Percentiles rank a stretch among this genome's conserved stretches.
These are phyloP conservation scores for Plasmodium vinckei DNA, from an alignment of 169 alveolate species.

Conservation along the genomic window DNA sequence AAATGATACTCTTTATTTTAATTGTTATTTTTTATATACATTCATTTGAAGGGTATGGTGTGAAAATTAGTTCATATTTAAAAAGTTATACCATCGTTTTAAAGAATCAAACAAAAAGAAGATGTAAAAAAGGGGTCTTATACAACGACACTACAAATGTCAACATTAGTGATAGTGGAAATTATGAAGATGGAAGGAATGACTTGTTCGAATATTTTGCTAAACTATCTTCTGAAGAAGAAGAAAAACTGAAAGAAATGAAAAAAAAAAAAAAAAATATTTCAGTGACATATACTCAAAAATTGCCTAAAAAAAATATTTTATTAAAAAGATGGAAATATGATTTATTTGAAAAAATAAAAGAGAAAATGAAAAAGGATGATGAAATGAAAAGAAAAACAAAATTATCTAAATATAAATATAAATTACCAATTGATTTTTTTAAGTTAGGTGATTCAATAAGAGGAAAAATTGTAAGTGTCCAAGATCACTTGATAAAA, in stretches of 20 bases:
- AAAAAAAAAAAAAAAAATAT: constrained; percentile 34
- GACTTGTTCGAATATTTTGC: constrained; percentile 60
- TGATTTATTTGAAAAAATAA: constrained; percentile 65
- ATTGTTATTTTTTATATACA: too few species aligned
- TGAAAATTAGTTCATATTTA: too few species aligned
- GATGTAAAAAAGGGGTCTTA: constrained; percentile 19
- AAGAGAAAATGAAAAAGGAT: constrained; percentile 65
- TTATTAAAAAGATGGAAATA: constrained; percentile 71
- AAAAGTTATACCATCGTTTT: too few species aligned
- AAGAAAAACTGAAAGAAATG: constrained; percentile 32
- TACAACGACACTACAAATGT: neutral
- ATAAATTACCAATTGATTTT: constrained; percentile 65
- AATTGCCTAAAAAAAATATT: constrained; percentile 51
- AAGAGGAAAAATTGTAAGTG: constrained; percentile 28
- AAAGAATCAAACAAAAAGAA: neutral
- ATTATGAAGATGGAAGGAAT: neutral
- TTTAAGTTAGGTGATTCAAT: constrained; percentile 48
- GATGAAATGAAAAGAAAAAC: constrained; percentile 33
- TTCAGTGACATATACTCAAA: constrained; percentile 62
- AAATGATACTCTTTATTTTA: too few species aligned
- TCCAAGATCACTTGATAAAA: constrained; percentile 35
- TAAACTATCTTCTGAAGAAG: constrained; percentile 16
- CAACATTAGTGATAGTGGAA: too few species aligned
- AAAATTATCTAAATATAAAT: constrained; percentile 30
- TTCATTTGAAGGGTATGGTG: too few species aligned